Evolutionary conservation across 257 asterid species (phyloP).

Genomic region (Solanum rostratum): DNA sequence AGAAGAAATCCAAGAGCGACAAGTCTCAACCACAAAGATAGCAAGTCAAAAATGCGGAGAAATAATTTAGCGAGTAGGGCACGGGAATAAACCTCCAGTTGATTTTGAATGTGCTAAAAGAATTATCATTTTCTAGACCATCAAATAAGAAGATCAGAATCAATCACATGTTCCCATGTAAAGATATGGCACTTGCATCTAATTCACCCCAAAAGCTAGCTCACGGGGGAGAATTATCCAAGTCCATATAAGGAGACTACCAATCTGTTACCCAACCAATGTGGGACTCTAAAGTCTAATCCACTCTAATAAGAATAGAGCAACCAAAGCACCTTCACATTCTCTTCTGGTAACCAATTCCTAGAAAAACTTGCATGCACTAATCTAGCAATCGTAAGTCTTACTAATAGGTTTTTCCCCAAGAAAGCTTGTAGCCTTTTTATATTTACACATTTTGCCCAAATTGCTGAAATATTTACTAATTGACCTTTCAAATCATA

Average conservation of each 20-base stretch:
- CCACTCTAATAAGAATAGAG: not conserved
- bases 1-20: not conserved
- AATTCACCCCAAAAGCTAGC: not conserved
- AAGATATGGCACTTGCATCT: not conserved
- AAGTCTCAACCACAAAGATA: not conserved
- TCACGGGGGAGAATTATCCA: not conserved
- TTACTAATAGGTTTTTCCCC: not conserved
- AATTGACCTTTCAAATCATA: not conserved
- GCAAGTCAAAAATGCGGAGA: not conserved
- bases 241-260: not conserved
- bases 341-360: not conserved
- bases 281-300: no score
- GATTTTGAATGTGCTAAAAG: not conserved
- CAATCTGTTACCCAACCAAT: not conserved
- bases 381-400: not conserved
- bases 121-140: not conserved
- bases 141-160: not conserved
- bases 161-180: not conserved
- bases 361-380: not conserved
- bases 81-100: not conserved
- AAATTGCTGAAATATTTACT: not conserved
- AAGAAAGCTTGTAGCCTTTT: not conserved
- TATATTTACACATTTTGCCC: not conserved
- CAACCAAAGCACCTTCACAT: not conserved
- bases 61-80: not conserved